Evolutionary conservation across 257 asterid species (phyloP).

Genomic region (Penstemon eatonii): DNA sequence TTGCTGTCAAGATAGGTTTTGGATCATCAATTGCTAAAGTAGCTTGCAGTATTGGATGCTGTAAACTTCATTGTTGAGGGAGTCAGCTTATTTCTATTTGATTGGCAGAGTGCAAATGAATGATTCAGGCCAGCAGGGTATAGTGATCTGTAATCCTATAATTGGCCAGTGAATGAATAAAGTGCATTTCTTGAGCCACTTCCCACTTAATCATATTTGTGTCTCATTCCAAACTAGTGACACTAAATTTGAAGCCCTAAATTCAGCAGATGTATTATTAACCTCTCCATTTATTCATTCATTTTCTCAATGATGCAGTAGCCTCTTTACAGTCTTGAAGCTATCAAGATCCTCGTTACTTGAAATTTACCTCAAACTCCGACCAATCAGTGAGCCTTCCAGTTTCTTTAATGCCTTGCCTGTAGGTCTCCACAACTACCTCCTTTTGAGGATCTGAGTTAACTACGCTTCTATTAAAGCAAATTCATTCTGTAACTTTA

Average conservation of each 20-base stretch:
- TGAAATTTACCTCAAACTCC: background rate
- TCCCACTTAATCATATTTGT: background rate
- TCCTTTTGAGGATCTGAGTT: conserved; percentile 19
- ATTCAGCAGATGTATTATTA: background rate
- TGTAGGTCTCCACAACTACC: background rate
- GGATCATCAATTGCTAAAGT: background rate
- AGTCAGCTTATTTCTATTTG: background rate
- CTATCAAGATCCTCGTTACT: conserved; percentile 5
- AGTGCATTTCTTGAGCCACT: background rate
- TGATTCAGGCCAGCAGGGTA: background rate
- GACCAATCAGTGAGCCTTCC: conserved; percentile 1
- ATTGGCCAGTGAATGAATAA: background rate
- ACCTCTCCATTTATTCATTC: background rate
- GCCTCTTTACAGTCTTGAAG: background rate
- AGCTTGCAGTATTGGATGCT: background rate
- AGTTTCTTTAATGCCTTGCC: background rate
- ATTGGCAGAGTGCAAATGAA: background rate
- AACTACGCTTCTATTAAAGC: background rate
- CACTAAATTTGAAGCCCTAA: background rate
- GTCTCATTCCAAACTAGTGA: background rate
- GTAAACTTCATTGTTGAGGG: background rate
- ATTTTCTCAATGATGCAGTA: background rate
- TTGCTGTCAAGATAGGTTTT: background rate
- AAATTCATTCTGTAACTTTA: background rate
- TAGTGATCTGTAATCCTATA: background rate